Evolutionary conservation across 257 asterid species (phyloP), one percentile per base, ranked within the genome.

Genomic region (Solanum virginianum): DNA sequence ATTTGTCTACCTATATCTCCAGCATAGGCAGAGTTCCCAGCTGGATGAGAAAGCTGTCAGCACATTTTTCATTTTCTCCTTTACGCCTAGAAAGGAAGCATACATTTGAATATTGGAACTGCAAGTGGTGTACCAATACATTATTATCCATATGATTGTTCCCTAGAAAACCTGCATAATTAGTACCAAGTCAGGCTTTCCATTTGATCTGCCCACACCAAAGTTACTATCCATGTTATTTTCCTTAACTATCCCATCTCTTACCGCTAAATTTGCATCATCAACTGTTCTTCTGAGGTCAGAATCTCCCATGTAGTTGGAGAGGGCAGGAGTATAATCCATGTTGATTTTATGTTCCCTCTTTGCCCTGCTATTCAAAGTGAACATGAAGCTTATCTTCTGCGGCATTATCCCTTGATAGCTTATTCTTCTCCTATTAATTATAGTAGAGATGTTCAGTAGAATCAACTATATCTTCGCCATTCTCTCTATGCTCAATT

Each of bases 381-480:
- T 65, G 77, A 41, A 82, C 84, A 79, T 70, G 82, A 71, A 60
- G 56, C 80, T 16, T 85, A 87, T 84, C 79, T 81, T 84, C 90
- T 69, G 85, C 81, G 72, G 75, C 60, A 65, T 87, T 66, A 86
- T 86, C 86, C 55, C 81, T 82, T 32, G 84, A 85, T 85, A 70
- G 59, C 85, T 71, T 57, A 88, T 70, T 87, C 93, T 89, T 85
- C 91, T 92, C 87, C 65, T 84, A 70, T 53, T 81, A 84, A 54
- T 70, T 59, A 63, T 59, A 79, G 24, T 14, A 68, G 81, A 66
- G 71, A 72, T 75, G 81, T 70, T 85, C 86, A 18, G 43, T 72
- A 83, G 83, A 80, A 85, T 85, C 70, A 84, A 72, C 55, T 68
- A 72, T 63, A n/a, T 85, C 89, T 87, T 85, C 90, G 84, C 84